Conservation (phyloP, 148 eudicot species). For the Amaranthus hypochondriacus region DNA sequence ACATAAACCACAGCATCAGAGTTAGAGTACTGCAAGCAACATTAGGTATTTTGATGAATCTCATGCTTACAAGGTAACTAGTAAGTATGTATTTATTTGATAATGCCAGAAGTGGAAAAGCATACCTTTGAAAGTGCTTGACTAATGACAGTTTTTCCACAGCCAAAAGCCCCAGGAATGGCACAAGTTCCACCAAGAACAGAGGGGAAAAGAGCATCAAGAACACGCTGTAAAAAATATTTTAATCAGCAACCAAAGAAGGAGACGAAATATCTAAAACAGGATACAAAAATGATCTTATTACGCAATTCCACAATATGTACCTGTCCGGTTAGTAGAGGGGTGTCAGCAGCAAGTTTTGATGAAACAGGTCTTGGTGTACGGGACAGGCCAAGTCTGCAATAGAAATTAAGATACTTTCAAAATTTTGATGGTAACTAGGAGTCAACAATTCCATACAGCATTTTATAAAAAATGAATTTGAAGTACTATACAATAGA, state of each 20-base stretch:
- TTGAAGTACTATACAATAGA: background rate
- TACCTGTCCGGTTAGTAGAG: constrained; percentile 98
- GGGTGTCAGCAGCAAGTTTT: constrained; percentile 99
- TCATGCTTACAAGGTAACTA: background rate
- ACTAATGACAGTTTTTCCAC: constrained; percentile 99
- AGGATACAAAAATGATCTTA: background rate
- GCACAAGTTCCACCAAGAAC: constrained; percentile 99
- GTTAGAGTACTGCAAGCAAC: constrained; percentile 77
- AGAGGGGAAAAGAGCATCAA: constrained; percentile 98
- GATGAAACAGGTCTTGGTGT: constrained; percentile 95
- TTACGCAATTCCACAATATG: background rate
- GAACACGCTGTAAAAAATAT: constrained; percentile 66
- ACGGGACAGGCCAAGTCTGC: constrained; percentile 98
- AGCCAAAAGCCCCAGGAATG: constrained; percentile 99
- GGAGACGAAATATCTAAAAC: constrained; percentile 7
- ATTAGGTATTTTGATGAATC: constrained; percentile 11
- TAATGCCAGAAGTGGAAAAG: background rate
- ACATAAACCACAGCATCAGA: constrained; percentile 99
- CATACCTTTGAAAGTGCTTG: constrained; percentile 97
- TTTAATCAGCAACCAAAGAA: background rate
- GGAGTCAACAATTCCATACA: background rate
- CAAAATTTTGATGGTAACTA: background rate
- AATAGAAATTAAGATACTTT: constrained; percentile 10
- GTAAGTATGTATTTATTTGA: background rate
- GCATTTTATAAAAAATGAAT: background rate